A percentile compares a stretch with the other conserved stretches of the same genome.
These are phyloP conservation scores for Knufia petricola DNA, from an alignment of 2,329 filamentous ascomycete genomes.

Conservation along the genomic window DNA sequence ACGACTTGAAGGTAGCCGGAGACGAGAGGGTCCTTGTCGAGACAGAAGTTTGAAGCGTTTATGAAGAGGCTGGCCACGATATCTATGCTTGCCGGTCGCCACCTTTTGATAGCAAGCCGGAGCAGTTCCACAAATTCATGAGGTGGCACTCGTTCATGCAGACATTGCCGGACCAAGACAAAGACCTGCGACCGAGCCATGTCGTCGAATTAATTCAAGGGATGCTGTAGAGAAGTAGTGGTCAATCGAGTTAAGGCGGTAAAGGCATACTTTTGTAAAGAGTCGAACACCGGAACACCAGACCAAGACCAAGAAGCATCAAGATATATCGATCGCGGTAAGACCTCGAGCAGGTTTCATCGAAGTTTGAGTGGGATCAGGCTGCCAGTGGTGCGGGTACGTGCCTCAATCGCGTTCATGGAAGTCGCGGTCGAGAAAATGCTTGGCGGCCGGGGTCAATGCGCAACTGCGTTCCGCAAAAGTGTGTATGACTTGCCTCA, in stretches of 20 bases:
- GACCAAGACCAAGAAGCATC: background rate
- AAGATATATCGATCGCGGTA: too few relatives aligned
- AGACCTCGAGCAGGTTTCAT: too few relatives aligned
- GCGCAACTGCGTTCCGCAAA: too few relatives aligned
- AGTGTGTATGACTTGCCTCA: too few relatives aligned
- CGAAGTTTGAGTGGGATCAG: too few relatives aligned
- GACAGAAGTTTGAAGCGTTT: slow-evolving; percentile 17
- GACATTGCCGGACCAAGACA: slow-evolving; percentile 18
- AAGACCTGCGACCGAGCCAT: slow-evolving; percentile 28
- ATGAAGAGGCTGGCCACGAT: slow-evolving; percentile 17
- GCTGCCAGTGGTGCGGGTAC: too few relatives aligned
- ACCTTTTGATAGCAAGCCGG: slow-evolving; percentile 3
- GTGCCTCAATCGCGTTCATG: background rate
- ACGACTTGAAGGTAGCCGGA: slow-evolving; percentile 20
- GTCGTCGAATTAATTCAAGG: slow-evolving; percentile 12
- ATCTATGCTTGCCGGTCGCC: slow-evolving; percentile 11
- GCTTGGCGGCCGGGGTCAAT: background rate
- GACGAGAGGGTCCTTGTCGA: slow-evolving; percentile 19
- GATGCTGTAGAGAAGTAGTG: background rate
- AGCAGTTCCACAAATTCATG: slow-evolving; percentile 15
- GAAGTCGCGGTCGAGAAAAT: background rate
- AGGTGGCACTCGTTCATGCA: slow-evolving; percentile 16
- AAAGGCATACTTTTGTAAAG: background rate
- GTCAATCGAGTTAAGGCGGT: background rate
- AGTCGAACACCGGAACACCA: background rate